Percentiles rank a stretch among this genome's conserved stretches.
Evolutionary conservation across 805 yeast genomes (phyloP).

Genomic region (Candida dendrica): DNA sequence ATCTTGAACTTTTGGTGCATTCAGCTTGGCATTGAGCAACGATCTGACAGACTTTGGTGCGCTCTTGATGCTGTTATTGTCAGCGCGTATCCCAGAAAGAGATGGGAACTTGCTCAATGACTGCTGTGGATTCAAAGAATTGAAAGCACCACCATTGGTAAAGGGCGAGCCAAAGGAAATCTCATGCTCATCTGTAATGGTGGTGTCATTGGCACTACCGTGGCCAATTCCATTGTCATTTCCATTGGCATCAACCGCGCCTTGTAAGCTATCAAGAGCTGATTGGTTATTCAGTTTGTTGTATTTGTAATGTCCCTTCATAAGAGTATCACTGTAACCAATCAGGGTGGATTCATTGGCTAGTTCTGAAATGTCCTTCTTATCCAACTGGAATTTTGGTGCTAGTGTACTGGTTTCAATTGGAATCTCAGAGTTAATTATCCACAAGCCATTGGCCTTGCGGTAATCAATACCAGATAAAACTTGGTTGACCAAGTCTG

Average conservation of each 20-base stretch:
- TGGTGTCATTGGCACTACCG: neutral
- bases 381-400: slow-evolving; percentile 6
- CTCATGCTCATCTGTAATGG: too few species aligned
- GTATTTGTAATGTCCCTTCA: slow-evolving; percentile 17
- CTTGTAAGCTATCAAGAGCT: neutral
- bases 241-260: slow-evolving; percentile 2
- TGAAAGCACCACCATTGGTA: too few species aligned
- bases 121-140: neutral
- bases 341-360: slow-evolving; percentile 3
- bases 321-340: slow-evolving; percentile 12
- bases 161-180: neutral
- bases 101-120: neutral
- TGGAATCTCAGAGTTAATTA: slow-evolving; percentile 7
- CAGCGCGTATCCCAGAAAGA: slow-evolving; percentile 2
- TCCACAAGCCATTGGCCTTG: slow-evolving; percentile 11
- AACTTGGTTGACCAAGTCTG: slow-evolving; percentile 6
- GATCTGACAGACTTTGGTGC: slow-evolving; percentile 22
- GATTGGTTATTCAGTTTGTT: neutral
- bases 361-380: slow-evolving; percentile 3
- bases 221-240: too few species aligned
- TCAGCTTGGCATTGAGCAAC: slow-evolving; percentile 12
- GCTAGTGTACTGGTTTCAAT: slow-evolving; percentile 3
- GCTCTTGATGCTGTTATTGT: slow-evolving; percentile 17
- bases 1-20: slow-evolving; percentile 20
- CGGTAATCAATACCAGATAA: slow-evolving; percentile 17